Evolutionary conservation across 2,329 filamentous ascomycete genomes (phyloP), one percentile per base, ranked within the genome.

Genomic region (Penicillium sp.): DNA sequence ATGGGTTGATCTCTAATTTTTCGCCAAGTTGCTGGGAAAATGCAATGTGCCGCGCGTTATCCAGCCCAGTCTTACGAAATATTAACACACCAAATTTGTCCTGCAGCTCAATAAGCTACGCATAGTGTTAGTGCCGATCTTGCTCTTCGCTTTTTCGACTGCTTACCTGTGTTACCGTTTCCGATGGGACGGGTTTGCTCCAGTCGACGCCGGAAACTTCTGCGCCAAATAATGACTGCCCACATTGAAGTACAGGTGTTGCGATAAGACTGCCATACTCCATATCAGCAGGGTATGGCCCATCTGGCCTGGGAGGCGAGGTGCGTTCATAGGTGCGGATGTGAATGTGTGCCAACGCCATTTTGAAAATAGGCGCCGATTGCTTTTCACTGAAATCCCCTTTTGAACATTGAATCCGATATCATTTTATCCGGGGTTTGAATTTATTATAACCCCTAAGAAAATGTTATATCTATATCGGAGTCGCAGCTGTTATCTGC

Each of bases 1-100:
- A 66, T 6, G 65, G 65, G 30, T 67, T 67, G 40, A 63, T 60
- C 55, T 68, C 66, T 4, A 65, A 43, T 20, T 61, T 56, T 7
- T 64, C 57, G 7, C 64, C 64, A 3, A 66, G 50, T 51, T 66
- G 62, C 21, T 62, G 56, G 3, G 63, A 63, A 47, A 66, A 66
- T 5, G 60, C 59, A 46, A 65, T 65, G 35, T 66, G 64, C 3
- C 61, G 59, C 4, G 51, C 57, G 49, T 66, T 65, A 45, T 64
- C 60, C 14, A 66, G 50, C 2, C 59, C 62, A 0, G 64, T 66
- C 30, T 60, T 47, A 28, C 63, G 59, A 56, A 65, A 66, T 23
- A 66, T 60, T 28, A 66, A 48, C 12, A 66, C 60, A 2, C 51
- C 61, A 30, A 64, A 64, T 52, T 63, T 62, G 47, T 68, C 54